phyloP scores from a whole-genome alignment of 1,139 yeast genomes.

The Geotrichum macrosporum region DNA sequence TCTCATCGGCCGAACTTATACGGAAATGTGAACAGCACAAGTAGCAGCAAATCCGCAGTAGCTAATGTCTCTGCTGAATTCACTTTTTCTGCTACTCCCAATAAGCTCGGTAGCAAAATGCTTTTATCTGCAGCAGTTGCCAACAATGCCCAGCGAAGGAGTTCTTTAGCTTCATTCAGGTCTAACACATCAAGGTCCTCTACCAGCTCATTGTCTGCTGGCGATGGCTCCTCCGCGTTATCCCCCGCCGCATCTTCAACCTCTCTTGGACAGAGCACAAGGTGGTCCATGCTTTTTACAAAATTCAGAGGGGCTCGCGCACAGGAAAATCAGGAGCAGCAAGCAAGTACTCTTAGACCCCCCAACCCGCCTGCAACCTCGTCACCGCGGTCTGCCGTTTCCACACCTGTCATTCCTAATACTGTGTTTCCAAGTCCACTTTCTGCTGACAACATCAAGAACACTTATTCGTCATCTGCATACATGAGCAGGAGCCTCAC shows the following conservation, averaged over 20 bases:
- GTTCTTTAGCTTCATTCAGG: slow-evolving; percentile 4
- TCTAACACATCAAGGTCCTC: background rate
- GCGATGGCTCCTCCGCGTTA: background rate
- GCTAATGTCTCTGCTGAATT: slow-evolving; percentile 9
- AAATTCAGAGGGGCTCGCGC: slow-evolving; percentile 1
- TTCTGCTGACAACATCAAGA: too few relatives aligned
- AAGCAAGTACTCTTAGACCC: slow-evolving; percentile 2
- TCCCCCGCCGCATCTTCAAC: background rate
- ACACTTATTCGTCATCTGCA: slow-evolving; percentile 3
- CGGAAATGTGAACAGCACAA: background rate
- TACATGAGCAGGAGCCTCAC: background rate
- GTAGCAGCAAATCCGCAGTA: slow-evolving; percentile 10
- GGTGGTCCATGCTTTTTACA: slow-evolving; percentile 9
- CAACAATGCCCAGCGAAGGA: slow-evolving; percentile 13
- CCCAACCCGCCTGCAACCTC: background rate
- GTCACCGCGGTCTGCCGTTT: slow-evolving; percentile 5
- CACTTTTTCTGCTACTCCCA: slow-evolving; percentile 11
- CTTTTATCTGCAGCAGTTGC: slow-evolving; percentile 24
- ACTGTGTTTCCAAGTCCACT: background rate
- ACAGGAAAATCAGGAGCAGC: background rate
- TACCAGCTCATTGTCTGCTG: background rate
- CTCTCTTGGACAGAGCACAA: background rate
- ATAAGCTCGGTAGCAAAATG: slow-evolving; percentile 16
- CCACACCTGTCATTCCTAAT: slow-evolving; percentile 1
- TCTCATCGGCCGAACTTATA: slow-evolving; percentile 6